Evolutionary conservation across 2,329 filamentous ascomycete species (phyloP).

Genomic region (Chrysoporthe puriensis): DNA sequence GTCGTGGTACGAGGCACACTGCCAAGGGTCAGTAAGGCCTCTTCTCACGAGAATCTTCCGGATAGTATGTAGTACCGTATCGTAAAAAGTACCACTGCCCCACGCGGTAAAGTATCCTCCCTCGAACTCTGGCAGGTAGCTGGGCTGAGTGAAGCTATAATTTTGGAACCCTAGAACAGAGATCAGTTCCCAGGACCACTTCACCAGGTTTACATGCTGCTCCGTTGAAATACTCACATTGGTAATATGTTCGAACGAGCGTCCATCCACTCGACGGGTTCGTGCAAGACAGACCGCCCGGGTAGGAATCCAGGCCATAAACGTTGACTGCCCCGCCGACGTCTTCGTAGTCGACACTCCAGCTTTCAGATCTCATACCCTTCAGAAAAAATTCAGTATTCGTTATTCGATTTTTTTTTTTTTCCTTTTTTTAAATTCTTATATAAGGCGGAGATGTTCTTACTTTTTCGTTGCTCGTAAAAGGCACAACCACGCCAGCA

Average conservation of each 20-base stretch:
- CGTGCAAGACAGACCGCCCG: conserved; percentile 52
- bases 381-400: background rate
- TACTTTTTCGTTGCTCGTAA: conserved; percentile 52
- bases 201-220: too few species aligned
- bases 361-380: conserved; percentile 50
- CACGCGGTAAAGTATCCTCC: conserved; percentile 58
- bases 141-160: conserved; percentile 57
- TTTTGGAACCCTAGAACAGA: conserved; percentile 48
- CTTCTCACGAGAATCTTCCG: too few species aligned
- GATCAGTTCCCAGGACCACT: background rate
- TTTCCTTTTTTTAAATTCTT: background rate
- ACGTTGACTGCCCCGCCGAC: conserved; percentile 58
- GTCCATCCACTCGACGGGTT: conserved; percentile 53
- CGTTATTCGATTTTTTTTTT: background rate
- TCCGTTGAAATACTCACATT: conserved; percentile 41
- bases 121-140: conserved; percentile 57
- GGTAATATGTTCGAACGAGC: conserved; percentile 55
- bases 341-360: conserved; percentile 59
- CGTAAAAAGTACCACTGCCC: conserved; percentile 54
- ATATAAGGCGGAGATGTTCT: too few species aligned
- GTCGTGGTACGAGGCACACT: conserved; percentile 48
- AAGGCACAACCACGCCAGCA: conserved; percentile 53
- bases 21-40: background rate
- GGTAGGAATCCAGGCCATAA: conserved; percentile 52
- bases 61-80: conserved; percentile 36